phyloP scores from a whole-genome alignment of 1,284 basidiomycete genomes.

The Erythrobasidium hasegawianum region DNA sequence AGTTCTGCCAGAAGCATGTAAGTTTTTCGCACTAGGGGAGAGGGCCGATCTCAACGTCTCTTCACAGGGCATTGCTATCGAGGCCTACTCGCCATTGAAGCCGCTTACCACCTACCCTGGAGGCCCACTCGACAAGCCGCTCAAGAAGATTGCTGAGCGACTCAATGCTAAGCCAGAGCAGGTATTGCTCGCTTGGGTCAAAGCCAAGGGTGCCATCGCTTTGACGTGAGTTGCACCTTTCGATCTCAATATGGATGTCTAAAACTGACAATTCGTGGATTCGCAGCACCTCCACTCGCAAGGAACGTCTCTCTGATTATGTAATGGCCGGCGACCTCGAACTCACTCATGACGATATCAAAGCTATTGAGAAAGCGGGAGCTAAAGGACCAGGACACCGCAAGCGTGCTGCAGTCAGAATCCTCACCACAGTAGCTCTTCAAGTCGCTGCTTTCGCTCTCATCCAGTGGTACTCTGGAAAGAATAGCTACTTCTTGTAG shows the following conservation, averaged over 20 bases:
- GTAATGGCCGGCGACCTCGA: slow-evolving; percentile 56
- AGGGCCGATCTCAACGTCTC: not conserved
- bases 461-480: not conserved
- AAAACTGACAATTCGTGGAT: not conserved
- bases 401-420: slow-evolving; percentile 1
- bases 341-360: slow-evolving; percentile 49
- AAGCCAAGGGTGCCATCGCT: slow-evolving; percentile 62
- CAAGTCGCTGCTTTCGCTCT: slow-evolving; percentile 15
- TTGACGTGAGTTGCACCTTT: slow-evolving; percentile 56
- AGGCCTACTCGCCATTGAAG: slow-evolving; percentile 67
- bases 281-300: slow-evolving; percentile 27
- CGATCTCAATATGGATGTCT: not conserved
- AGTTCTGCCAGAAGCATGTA: slow-evolving; percentile 54
- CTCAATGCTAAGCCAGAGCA: slow-evolving; percentile 62
- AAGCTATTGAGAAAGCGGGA: slow-evolving; percentile 50
- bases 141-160: slow-evolving; percentile 58
- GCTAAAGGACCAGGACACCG: slow-evolving; percentile 37
- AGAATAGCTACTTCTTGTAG: not conserved
- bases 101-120: slow-evolving; percentile 62
- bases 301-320: slow-evolving; percentile 56
- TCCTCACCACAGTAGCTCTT: slow-evolving; percentile 3
- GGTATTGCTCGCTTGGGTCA: slow-evolving; percentile 64
- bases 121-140: slow-evolving; percentile 63
- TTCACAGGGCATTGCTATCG: slow-evolving; percentile 60
- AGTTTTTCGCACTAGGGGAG: not conserved